Percentiles rank a stretch among this genome's conserved stretches.
Conservation (phyloP, 2,329 filamentous ascomycete species). For the Botrytis medusae region DNA sequence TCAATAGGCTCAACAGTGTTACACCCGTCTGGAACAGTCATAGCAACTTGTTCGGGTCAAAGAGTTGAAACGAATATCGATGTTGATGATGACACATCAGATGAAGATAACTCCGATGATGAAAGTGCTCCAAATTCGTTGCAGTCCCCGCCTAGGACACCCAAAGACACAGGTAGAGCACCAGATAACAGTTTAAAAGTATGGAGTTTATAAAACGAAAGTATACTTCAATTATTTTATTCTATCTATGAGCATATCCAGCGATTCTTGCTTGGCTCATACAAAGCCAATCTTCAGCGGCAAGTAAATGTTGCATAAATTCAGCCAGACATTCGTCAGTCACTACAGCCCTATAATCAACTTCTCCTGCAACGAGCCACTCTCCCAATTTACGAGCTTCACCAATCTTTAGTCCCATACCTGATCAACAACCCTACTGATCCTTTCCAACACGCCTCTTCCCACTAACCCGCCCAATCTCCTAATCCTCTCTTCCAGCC, state of each 20-base stretch:
- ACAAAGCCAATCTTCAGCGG: neutral
- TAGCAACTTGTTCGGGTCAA: slow-evolving; percentile 41
- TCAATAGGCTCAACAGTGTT: slow-evolving; percentile 37
- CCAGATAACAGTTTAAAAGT: slow-evolving; percentile 49
- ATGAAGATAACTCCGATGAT: slow-evolving; percentile 20
- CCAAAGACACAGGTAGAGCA: slow-evolving; percentile 3
- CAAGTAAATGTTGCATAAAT: neutral
- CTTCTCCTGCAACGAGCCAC: neutral
- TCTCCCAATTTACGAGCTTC: neutral
- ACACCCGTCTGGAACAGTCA: slow-evolving; percentile 39
- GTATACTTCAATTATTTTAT: neutral
- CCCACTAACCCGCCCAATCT: slow-evolving; percentile 55
- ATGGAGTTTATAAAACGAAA: slow-evolving; percentile 44
- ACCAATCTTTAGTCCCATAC: slow-evolving; percentile 30
- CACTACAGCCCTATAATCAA: neutral
- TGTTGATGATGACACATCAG: slow-evolving; percentile 23
- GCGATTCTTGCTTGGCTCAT: neutral
- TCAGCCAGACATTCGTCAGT: neutral
- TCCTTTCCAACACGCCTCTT: slow-evolving; percentile 50
- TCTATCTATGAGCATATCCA: neutral
- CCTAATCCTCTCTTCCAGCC: slow-evolving; percentile 47
- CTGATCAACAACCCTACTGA: slow-evolving; percentile 53
- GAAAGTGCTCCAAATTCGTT: slow-evolving; percentile 1
- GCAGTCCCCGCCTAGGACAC: slow-evolving; percentile 2
- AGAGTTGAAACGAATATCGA: slow-evolving; percentile 25